A percentile compares a stretch with the other conserved stretches of the same genome.
Evolutionary conservation across 2,329 filamentous ascomycete genomes (phyloP).

Genomic region (Epicoccum sorghinum): DNA sequence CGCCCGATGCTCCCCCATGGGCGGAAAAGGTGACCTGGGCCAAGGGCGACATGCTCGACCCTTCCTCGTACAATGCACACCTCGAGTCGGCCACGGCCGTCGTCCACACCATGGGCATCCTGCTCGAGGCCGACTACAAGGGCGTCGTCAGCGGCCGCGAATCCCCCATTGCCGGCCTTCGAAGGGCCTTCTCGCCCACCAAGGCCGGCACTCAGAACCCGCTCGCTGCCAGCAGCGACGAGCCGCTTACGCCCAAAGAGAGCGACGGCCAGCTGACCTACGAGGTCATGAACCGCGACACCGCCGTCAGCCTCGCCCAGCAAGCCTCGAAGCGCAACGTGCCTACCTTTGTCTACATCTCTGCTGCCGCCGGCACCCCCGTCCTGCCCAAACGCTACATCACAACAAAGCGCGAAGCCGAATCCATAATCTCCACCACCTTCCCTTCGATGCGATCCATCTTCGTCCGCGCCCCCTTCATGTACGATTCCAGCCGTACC

Average conservation of each 20-base stretch:
- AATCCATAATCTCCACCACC: conserved; percentile 72
- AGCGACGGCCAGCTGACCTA: conserved; percentile 84
- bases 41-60: conserved; percentile 83
- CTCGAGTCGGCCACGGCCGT: conserved; percentile 82
- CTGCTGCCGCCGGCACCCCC: conserved; percentile 83
- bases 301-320: conserved; percentile 80
- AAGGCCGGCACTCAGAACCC: conserved; percentile 71
- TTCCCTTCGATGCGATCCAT: conserved; percentile 79
- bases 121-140: conserved; percentile 98
- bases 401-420: conserved; percentile 88
- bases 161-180: conserved; percentile 77
- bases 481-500: conserved; percentile 83
- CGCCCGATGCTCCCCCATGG: conserved; percentile 75
- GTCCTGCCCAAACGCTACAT: conserved; percentile 87
- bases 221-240: conserved; percentile 64
- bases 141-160: conserved; percentile 83
- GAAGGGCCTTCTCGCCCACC: conserved; percentile 74
- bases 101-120: conserved; percentile 93
- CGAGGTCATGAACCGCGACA: conserved; percentile 95
- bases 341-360: conserved; percentile 82
- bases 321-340: conserved; percentile 71
- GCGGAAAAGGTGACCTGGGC: conserved; percentile 84
- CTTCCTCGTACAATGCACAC: conserved; percentile 76
- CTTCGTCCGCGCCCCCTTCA: conserved; percentile 83
- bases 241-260: conserved; percentile 68